Evolutionary conservation across 2,329 filamentous ascomycete genomes (phyloP).

Genomic region (Fusarium denticulatum): DNA sequence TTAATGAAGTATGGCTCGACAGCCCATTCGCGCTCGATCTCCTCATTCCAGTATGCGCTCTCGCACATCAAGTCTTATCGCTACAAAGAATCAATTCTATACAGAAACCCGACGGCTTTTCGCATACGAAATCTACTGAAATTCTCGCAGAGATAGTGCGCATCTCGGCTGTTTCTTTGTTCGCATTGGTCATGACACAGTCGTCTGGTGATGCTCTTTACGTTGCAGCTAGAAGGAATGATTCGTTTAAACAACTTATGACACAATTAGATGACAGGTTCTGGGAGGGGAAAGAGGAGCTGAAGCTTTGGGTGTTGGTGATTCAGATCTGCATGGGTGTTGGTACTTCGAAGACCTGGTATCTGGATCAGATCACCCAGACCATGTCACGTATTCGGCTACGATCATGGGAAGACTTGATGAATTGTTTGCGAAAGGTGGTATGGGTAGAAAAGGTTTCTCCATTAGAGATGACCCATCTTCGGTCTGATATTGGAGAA

Average conservation of each 20-base stretch:
- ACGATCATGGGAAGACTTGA: constrained; percentile 6
- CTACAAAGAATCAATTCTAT: neutral
- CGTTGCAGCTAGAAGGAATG: neutral
- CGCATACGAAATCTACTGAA: neutral
- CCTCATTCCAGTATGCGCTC: constrained; percentile 14
- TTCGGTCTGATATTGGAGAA: constrained; percentile 5
- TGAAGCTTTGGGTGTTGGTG: constrained; percentile 28
- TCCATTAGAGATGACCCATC: constrained; percentile 14
- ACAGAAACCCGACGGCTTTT: accelerated
- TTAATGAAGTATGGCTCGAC: constrained; percentile 9
- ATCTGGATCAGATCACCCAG: constrained; percentile 4
- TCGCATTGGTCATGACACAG: constrained; percentile 15
- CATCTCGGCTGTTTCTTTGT: constrained; percentile 3
- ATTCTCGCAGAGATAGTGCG: constrained; percentile 29
- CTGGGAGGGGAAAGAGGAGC: constrained; percentile 5
- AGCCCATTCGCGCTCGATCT: constrained; percentile 8
- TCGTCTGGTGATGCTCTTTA: constrained; percentile 22
- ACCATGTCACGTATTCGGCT: neutral
- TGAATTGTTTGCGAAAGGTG: constrained; percentile 3
- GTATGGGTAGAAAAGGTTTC: constrained; percentile 24
- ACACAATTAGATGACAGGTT: neutral
- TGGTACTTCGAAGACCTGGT: constrained; percentile 5
- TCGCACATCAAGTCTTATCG: constrained; percentile 21
- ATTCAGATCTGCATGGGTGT: constrained; percentile 13
- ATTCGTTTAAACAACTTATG: neutral